Evolutionary conservation across 345 rosid genomes (phyloP), one percentile per base, ranked within the genome.

Genomic region (Barbarea vulgaris): DNA sequence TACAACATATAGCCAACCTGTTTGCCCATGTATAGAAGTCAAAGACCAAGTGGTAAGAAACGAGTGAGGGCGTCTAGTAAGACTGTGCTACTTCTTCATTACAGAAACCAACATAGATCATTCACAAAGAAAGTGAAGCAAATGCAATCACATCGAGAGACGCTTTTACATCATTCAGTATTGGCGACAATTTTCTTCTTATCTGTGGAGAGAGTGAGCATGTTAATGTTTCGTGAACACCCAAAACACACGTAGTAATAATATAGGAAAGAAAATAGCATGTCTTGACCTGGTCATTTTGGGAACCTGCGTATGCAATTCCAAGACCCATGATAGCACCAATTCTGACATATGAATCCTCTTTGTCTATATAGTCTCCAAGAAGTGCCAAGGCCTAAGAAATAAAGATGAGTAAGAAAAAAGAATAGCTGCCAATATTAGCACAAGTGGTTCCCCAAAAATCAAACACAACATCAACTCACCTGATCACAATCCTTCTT

Each of bases 281-380:
- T 22, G 73, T 62, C 24, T 25, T 56, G 18, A 85, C 97, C 88
- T 82, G 89, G 51, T 87, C 92, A 78, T 92, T 87, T 81, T 89
- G 91, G 72, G 96, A 62, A 76, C 99, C 98, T 10, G 98, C 98
- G 73, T 96, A 96, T 44, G 98, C 83, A 79, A 93, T 88, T 81
- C 96, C 99, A 53, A 93, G 83, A 55, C 99, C 99, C 89, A 96
- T 91, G 71, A 96, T 93, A 63, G 96, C 97, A 77, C 97, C 99
- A 67, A 96, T 93, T 77, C 96, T 80, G 55, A 93, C 78, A 24
- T 86, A 85, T 65, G 98, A 65, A 78, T 96, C 99, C 80, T 93
- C 98, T 80, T 81, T 91, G 80, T 80, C 84, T 5, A 88, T 53
- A 50, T 87, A 88, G 39, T 96, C 98, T 70, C 81, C 85, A 22